Evolutionary conservation across 2,329 filamentous ascomycete species (phyloP).

Genomic region (Ophioceras dolichostomum): DNA sequence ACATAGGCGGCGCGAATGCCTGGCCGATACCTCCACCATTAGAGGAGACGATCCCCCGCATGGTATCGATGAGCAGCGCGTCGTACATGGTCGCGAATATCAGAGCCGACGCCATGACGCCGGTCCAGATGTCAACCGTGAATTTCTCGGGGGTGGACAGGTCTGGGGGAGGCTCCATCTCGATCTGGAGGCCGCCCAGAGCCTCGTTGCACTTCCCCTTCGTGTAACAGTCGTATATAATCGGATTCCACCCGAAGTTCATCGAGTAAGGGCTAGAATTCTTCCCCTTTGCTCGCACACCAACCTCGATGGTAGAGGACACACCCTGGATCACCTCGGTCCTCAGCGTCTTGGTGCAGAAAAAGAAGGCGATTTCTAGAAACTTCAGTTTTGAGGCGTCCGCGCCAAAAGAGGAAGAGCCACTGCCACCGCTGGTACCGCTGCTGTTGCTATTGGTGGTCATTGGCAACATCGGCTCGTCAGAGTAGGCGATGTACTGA

Average conservation of each 20-base stretch:
- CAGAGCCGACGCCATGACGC: slow-evolving; percentile 4
- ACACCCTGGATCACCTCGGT: slow-evolving; percentile 5
- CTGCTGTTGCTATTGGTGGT: too few species aligned
- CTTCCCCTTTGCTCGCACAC: background rate
- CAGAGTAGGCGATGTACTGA: slow-evolving; percentile 10
- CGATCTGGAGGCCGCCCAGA: slow-evolving; percentile 4
- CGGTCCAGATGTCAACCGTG: slow-evolving; percentile 8
- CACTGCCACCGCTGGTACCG: too few species aligned
- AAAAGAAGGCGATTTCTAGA: slow-evolving; percentile 10
- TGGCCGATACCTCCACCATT: slow-evolving; percentile 8
- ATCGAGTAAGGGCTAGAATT: background rate
- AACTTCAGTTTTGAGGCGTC: slow-evolving; percentile 8
- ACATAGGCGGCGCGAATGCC: slow-evolving; percentile 7
- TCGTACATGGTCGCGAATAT: slow-evolving; percentile 7
- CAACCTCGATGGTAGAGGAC: background rate
- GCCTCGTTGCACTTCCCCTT: slow-evolving; percentile 8
- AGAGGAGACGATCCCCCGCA: slow-evolving; percentile 6
- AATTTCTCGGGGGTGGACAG: slow-evolving; percentile 1
- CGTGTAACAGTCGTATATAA: slow-evolving; percentile 7
- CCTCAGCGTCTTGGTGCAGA: slow-evolving; percentile 9
- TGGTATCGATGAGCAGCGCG: slow-evolving; percentile 7
- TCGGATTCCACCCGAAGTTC: slow-evolving; percentile 6
- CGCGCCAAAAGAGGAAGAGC: too few species aligned
- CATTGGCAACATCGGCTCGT: slow-evolving; percentile 4
- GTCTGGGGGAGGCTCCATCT: slow-evolving; percentile 5